Conservation (phyloP, 495 filamentous ascomycete genomes). For the Aspergillus leporis region DNA sequence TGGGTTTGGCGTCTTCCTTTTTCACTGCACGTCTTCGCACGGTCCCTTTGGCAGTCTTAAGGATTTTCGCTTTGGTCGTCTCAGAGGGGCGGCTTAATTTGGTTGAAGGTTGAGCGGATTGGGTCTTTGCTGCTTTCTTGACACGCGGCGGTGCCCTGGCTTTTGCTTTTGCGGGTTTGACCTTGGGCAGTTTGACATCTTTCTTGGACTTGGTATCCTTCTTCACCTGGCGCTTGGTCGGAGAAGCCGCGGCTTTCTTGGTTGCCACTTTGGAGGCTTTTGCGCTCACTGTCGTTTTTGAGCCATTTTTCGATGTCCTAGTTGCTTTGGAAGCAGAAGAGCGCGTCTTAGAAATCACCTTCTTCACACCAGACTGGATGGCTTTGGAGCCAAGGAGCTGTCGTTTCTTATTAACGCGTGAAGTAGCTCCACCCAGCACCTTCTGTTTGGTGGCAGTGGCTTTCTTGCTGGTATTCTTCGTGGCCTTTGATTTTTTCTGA, state of each 20-base stretch:
- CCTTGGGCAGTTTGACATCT: constrained; percentile 31
- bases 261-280: constrained; percentile 18
- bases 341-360: constrained; percentile 32
- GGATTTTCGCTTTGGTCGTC: constrained; percentile 36
- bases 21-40: constrained; percentile 19
- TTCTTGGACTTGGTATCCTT: constrained; percentile 23
- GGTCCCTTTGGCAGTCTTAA: constrained; percentile 28
- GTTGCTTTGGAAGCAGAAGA: constrained; percentile 18
- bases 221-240: constrained; percentile 8
- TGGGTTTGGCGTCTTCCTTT: constrained; percentile 18
- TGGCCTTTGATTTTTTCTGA: constrained; percentile 34
- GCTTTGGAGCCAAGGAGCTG: constrained; percentile 34
- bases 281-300: constrained; percentile 4
- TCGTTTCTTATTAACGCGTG: constrained; percentile 36
- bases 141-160: constrained; percentile 14
- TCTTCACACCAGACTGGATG: constrained; percentile 41
- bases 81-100: constrained; percentile 35
- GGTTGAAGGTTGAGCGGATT: constrained; percentile 12
- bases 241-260: constrained; percentile 21
- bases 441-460: constrained; percentile 33
- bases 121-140: constrained; percentile 15
- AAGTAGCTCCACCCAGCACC: constrained; percentile 23
- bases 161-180: constrained; percentile 24
- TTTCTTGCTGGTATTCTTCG: constrained; percentile 38
- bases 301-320: constrained; percentile 10